A percentile compares a stretch with the other conserved stretches of the same genome.
Conservation (phyloP, 164 flowering plant species). For the Platanus orientalis region DNA sequence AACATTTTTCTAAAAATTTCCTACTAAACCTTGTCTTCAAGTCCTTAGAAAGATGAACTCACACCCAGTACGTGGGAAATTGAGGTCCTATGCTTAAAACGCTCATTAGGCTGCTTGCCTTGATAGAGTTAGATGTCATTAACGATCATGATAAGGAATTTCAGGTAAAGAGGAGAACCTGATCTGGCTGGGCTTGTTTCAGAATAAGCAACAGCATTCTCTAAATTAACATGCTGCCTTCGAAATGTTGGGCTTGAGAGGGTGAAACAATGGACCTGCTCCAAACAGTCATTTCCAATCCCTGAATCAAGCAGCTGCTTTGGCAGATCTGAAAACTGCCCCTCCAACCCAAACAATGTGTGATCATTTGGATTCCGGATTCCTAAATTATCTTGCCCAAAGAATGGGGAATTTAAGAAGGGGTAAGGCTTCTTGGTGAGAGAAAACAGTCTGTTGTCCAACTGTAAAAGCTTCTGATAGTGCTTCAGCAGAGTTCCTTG, state of each 20-base stretch:
- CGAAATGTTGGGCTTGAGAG: constrained; percentile 10
- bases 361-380: constrained; percentile 6
- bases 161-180: constrained; percentile 5
- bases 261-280: constrained; percentile 13
- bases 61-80: too few species aligned
- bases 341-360: constrained; percentile 8
- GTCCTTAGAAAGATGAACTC: too few species aligned
- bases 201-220: constrained; percentile 2
- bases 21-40: too few species aligned
- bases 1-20: not conserved
- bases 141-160: not conserved
- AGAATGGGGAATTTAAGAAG: constrained; percentile 14
- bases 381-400: constrained; percentile 10
- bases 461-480: constrained; percentile 21
- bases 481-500: constrained; percentile 25
- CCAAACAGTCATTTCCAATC: constrained; percentile 1
- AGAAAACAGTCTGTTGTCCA: constrained; percentile 11
- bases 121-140: not conserved
- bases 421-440: constrained; percentile 20
- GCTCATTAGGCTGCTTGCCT: too few species aligned
- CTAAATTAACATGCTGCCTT: constrained; percentile 5
- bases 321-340: constrained; percentile 5
- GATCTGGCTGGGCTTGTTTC: constrained; percentile 7
- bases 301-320: constrained; percentile 1
- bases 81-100: too few species aligned